Conservation (phyloP, 208 protist genomes). For the Trypanosoma conorhini region DNA sequence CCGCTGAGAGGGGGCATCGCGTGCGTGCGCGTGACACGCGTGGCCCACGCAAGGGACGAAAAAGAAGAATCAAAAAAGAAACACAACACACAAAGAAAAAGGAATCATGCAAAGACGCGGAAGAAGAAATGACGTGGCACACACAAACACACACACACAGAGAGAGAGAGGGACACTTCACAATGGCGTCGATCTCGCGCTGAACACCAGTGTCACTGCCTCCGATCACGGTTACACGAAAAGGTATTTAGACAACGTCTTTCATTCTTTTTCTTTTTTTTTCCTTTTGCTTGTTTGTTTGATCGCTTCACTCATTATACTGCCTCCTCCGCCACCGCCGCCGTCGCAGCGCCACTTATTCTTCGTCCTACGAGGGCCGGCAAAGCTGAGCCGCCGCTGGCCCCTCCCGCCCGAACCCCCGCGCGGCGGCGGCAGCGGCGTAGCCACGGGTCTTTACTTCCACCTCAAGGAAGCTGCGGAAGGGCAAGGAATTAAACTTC, state of each 20-base stretch:
- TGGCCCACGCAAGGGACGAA: neutral
- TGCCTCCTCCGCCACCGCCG: neutral
- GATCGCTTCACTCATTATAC: neutral
- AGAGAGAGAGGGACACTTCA: too few species aligned
- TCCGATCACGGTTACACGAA: neutral
- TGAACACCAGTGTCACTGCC: conserved; percentile 1
- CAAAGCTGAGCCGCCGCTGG: too few species aligned
- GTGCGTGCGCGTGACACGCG: neutral
- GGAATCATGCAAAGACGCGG: neutral
- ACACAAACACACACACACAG: too few species aligned
- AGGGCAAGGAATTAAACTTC: neutral
- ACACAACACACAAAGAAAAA: neutral
- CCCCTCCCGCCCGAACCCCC: neutral
- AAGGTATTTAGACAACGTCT: conserved; percentile 13
- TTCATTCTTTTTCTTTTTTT: conserved; percentile 11
- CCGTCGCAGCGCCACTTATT: neutral
- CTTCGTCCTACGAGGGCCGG: neutral
- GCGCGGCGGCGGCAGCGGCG: too few species aligned
- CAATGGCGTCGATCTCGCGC: neutral
- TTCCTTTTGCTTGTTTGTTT: conserved; percentile 1
- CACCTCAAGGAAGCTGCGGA: too few species aligned
- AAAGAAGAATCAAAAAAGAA: neutral
- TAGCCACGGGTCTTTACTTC: neutral
- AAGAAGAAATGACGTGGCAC: neutral
- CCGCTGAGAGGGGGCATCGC: neutral